Conservation (phyloP, 306 rosid species). For the Vigna nakashimae region DNA sequence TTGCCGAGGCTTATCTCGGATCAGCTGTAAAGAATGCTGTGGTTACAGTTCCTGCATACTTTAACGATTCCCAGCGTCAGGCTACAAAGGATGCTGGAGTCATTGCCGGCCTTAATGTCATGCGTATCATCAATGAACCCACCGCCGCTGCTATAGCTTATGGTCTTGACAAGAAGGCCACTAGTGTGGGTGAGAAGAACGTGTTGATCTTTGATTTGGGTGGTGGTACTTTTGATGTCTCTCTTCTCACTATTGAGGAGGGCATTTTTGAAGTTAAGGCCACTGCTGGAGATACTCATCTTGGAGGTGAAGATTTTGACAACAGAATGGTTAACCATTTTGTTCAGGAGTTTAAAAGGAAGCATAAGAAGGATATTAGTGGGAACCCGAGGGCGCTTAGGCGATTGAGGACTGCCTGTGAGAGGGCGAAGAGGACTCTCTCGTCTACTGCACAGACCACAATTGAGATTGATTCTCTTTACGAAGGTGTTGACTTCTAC, state of each 20-base stretch:
- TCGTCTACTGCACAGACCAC: slow-evolving; percentile 84
- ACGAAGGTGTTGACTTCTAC: slow-evolving; percentile 69
- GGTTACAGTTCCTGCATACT: slow-evolving; percentile 72
- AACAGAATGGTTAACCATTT: slow-evolving; percentile 77
- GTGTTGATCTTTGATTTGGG: slow-evolving; percentile 73
- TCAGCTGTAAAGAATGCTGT: slow-evolving; percentile 63
- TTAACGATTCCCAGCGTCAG: slow-evolving; percentile 75
- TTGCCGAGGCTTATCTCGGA: slow-evolving; percentile 72
- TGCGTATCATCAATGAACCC: slow-evolving; percentile 78
- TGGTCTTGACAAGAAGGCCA: slow-evolving; percentile 73
- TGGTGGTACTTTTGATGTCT: slow-evolving; percentile 83
- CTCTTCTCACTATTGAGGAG: slow-evolving; percentile 74
- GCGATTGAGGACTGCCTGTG: slow-evolving; percentile 74
- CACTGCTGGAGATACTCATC: slow-evolving; percentile 80
- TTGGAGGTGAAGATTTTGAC: slow-evolving; percentile 79
- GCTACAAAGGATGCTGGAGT: slow-evolving; percentile 80
- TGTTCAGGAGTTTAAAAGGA: slow-evolving; percentile 75
- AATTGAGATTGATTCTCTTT: slow-evolving; percentile 67
- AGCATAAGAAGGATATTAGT: slow-evolving; percentile 70
- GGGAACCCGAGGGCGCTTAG: slow-evolving; percentile 66
- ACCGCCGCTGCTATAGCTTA: slow-evolving; percentile 81
- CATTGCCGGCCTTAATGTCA: slow-evolving; percentile 66
- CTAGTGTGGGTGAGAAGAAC: slow-evolving; percentile 67
- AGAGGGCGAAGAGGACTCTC: slow-evolving; percentile 73
- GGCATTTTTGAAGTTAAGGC: slow-evolving; percentile 88